Conservation (phyloP, 192 early-diverging fungal species). For the Coemansia sp. region DNA sequence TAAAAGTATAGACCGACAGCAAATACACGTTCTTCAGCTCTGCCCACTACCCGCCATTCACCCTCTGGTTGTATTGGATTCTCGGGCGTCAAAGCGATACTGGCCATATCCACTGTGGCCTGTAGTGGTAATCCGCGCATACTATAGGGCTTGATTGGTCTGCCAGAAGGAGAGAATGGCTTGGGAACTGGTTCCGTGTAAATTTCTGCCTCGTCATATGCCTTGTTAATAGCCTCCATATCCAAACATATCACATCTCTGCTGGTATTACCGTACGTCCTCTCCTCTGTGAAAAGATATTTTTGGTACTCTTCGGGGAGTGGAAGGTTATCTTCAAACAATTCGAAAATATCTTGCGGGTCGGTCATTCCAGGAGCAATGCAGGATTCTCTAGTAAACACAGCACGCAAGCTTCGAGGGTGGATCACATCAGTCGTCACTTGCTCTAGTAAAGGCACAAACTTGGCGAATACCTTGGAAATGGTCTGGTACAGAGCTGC, state of each 20-base stretch:
- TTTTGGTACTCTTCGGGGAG: constrained; percentile 1
- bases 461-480: constrained; percentile 36
- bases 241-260: neutral
- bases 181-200: constrained; percentile 32
- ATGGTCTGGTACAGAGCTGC: constrained; percentile 53
- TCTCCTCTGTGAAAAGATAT: neutral
- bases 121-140: constrained; percentile 51
- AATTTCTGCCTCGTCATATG: neutral
- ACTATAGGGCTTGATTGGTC: constrained; percentile 23
- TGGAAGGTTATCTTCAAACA: neutral
- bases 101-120: constrained; percentile 71
- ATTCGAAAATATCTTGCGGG: neutral
- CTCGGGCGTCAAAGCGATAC: constrained; percentile 65
- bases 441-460: constrained; percentile 63
- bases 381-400: neutral
- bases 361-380: neutral
- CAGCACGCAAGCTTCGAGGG: neutral
- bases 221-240: constrained; percentile 1
- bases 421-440: constrained; percentile 21
- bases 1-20: constrained; percentile 77
- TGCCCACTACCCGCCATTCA: constrained; percentile 72
- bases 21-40: constrained; percentile 67
- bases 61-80: constrained; percentile 58
- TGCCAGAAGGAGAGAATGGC: constrained; percentile 31
- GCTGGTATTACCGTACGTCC: no score